Evolutionary conservation across 2,329 filamentous ascomycete genomes (phyloP).

Genomic region (Fusarium illudens): DNA sequence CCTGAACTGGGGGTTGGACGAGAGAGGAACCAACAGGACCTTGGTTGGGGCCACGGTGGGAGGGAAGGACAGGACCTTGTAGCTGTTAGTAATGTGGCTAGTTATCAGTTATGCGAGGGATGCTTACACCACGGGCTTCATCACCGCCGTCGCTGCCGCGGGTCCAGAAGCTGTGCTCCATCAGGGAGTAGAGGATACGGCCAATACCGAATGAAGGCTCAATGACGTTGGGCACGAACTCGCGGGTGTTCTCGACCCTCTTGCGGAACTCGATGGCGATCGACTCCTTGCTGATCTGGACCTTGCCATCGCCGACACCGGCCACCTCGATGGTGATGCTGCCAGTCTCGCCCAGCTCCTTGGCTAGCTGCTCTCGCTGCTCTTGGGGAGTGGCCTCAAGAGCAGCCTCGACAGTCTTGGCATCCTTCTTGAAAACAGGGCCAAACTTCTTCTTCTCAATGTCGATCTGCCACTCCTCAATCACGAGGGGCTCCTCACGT

Average conservation of each 20-base stretch:
- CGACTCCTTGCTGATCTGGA: slow-evolving; percentile 80
- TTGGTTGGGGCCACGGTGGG: slow-evolving; percentile 88
- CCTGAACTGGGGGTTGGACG: slow-evolving; percentile 80
- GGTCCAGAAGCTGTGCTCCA: slow-evolving; percentile 96
- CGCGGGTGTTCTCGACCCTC: slow-evolving; percentile 81
- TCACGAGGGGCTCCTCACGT: slow-evolving; percentile 76
- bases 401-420: slow-evolving; percentile 82
- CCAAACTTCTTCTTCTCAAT: slow-evolving; percentile 97
- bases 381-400: slow-evolving; percentile 81
- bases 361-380: slow-evolving; percentile 79
- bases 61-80: slow-evolving; percentile 61
- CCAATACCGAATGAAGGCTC: slow-evolving; percentile 98
- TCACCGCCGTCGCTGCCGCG: slow-evolving; percentile 68
- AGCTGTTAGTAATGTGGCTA: slow-evolving; percentile 30
- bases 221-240: slow-evolving; percentile 95
- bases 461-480: slow-evolving; percentile 89
- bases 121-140: slow-evolving; percentile 84
- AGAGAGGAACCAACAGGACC: slow-evolving; percentile 90
- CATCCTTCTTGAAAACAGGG: slow-evolving; percentile 93
- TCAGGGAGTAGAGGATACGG: slow-evolving; percentile 88
- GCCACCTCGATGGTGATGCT: slow-evolving; percentile 81
- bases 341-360: slow-evolving; percentile 76
- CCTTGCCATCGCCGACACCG: slow-evolving; percentile 72
- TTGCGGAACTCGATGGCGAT: slow-evolving; percentile 86
- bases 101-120: neutral